A percentile compares a stretch with the other conserved stretches of the same genome.
Conservation (phyloP, 108 stramenopile species). For the Phaeodactylum tricornutum region DNA sequence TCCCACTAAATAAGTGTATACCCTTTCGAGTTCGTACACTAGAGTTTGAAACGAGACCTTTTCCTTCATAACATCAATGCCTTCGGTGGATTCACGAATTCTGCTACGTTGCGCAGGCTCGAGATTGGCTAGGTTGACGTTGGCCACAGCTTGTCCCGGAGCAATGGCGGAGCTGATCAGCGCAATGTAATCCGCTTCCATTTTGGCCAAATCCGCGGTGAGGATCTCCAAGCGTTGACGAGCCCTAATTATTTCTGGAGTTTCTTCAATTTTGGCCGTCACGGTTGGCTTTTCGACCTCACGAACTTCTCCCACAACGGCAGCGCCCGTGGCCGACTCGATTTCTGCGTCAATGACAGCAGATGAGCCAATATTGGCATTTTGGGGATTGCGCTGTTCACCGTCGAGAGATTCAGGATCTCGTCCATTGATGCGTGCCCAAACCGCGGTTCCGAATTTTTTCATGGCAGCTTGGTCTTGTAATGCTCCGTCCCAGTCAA, state of each 20-base stretch:
- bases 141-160: conserved; percentile 73
- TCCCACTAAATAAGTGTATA: conserved; percentile 83
- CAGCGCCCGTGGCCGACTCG: background rate
- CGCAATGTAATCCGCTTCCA: conserved; percentile 48
- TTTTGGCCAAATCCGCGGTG: conserved; percentile 21
- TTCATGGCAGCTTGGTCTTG: conserved; percentile 85
- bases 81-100: conserved; percentile 58
- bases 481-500: conserved; percentile 96
- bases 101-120: conserved; percentile 47
- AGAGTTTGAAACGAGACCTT: conserved; percentile 62
- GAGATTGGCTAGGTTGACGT: conserved; percentile 67
- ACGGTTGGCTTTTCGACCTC: too few relatives aligned
- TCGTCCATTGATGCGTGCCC: conserved; percentile 93
- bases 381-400: conserved; percentile 16
- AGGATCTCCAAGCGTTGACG: conserved; percentile 30
- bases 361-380: background rate
- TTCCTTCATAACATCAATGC: conserved; percentile 47
- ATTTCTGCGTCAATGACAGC: too few relatives aligned
- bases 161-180: conserved; percentile 59
- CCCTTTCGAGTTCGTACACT: conserved; percentile 85
- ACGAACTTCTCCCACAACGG: background rate
- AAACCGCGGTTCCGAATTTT: conserved; percentile 84
- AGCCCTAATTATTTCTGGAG: conserved; percentile 55
- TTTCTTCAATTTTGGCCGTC: conserved; percentile 80
- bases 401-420: conserved; percentile 45